Conservation (phyloP, 208 protist species). For the Leptomonas seymouri region DNA sequence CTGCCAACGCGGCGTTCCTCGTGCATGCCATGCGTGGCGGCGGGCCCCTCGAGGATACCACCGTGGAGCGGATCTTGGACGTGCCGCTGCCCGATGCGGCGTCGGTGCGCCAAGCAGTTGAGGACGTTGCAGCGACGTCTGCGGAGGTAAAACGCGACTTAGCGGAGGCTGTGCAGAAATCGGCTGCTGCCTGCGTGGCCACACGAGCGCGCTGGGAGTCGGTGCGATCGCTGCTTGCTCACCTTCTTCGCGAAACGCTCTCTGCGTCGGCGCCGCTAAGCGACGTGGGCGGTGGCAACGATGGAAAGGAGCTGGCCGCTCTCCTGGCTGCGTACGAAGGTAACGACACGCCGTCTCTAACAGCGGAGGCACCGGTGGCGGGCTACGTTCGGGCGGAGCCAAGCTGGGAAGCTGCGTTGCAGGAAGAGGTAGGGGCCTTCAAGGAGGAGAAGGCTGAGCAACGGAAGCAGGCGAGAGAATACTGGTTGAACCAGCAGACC, state of each 20-base stretch:
- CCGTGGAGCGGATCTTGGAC: slow-evolving; percentile 43
- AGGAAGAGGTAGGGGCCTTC: slow-evolving; percentile 25
- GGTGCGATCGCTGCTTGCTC: slow-evolving; percentile 16
- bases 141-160: not conserved
- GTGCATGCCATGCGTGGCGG: slow-evolving; percentile 27
- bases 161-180: not conserved
- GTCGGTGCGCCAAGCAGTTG: slow-evolving; percentile 5
- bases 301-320: not conserved
- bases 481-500: slow-evolving; percentile 23
- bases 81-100: slow-evolving; percentile 26
- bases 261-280: not conserved
- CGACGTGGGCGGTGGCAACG: not conserved
- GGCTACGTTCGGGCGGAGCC: not conserved
- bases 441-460: slow-evolving; percentile 19
- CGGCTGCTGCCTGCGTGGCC: not conserved
- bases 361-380: not conserved
- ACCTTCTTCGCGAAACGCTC: slow-evolving; percentile 10
- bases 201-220: slow-evolving; percentile 13
- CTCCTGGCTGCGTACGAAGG: slow-evolving; percentile 19
- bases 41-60: slow-evolving; percentile 33
- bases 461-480: slow-evolving; percentile 1
- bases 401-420: slow-evolving; percentile 10
- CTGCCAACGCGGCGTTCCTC: slow-evolving; percentile 35
- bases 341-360: not conserved
- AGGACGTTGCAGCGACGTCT: not conserved